Base-by-base conservation (phyloP, 1,284 basidiomycete species). In the Marasmius oreades region DNA sequence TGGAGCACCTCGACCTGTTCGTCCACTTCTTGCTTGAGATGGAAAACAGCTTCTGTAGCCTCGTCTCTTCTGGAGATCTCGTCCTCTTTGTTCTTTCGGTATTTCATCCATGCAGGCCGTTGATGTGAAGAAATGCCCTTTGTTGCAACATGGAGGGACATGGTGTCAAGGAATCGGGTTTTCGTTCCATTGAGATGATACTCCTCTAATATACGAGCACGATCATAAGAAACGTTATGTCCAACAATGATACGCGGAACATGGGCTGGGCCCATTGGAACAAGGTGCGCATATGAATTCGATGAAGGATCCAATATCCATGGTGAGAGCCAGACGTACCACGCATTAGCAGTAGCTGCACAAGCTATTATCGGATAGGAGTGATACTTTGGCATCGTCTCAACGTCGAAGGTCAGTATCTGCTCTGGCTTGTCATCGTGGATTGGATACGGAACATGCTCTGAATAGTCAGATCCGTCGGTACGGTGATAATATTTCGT, bases 281-380 rank as follows among this genome's bases (percentile, higher is more conserved):
- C 86, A 48, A 96, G 76, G 44, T 95, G 95, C 48, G 84, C 77
- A 1, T 82, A 77, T 47, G 84, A 76, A 1, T 76, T 69, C 2
- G 85, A 78, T 61, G 89, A 81, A 34, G 62, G 58, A 11, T 84
- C 84, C 5, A 98, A 80, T 4, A 99, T 75, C 86, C 94, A 96
- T 0, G 96, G 96, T 1, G 92, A 95, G 57, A 98, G 83, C 96
- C 97, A 99, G 4, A 86, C 85, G 68, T 99, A 99, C 95, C 96
- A 99, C 0, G 87, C 88, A 36, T 85, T 84, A 16, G 80, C 77
- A 4, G 93, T 88, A 0, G 85, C 91, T 1, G 95, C 95, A 56
- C 89, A 92, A 0, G 97, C 95, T 80, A 99, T 90, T 66, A 98
- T 79, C 1, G 96, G 82, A 64, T 87, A 95, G 0, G 84, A 85